Evolutionary conservation across 768 basidiomycete species (phyloP), one percentile per base, ranked within the genome.

Genomic region (Lactarius deliciosus): DNA sequence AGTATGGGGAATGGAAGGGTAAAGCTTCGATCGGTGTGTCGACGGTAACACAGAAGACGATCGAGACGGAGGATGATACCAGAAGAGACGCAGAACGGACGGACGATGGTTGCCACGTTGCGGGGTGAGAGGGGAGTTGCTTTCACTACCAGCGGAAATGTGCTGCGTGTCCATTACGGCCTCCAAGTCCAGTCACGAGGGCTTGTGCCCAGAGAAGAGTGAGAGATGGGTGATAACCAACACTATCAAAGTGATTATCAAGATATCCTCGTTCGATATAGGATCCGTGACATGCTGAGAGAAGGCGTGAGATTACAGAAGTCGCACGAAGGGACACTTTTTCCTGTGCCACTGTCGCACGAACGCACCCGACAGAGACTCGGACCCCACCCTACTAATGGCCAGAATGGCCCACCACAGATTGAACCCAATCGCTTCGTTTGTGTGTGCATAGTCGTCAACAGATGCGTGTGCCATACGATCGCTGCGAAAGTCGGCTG

Each of bases 371-470:
- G 32, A 7, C 32, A 32, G 32, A 32, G 32, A 32, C 32, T 32
- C 6, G 32, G 32, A 32, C 32, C 6, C 32, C 32, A 32, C 13
- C 55, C 34, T 34, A 34, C 34, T 36, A 36, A 11, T 11, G 34
- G 34, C 34, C 34, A 36, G 34, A 36, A 10, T 11, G 34, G 34
- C 34, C 55, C 16, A 16, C 55, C 47, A 38, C 45, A 53, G n/a
- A 61, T 61, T 20, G 34, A 61, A 22, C 34, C 50, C 30, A 30
- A 61, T 25, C 32, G 60, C 11, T 61, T 61, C 22, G 60, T 61
- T 45, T 61, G 60, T 22, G 60, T 30, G 0, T 61, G 60, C 60
- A 18, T 53, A 20, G 60, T 61, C 32, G 32, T 50, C 30, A 61
- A 22, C 60, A 53, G 45, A 25, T 61, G 47, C 38, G 38, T 53